phyloP scores from a whole-genome alignment of 805 yeast species.

The Torulaspora delbrueckii region DNA sequence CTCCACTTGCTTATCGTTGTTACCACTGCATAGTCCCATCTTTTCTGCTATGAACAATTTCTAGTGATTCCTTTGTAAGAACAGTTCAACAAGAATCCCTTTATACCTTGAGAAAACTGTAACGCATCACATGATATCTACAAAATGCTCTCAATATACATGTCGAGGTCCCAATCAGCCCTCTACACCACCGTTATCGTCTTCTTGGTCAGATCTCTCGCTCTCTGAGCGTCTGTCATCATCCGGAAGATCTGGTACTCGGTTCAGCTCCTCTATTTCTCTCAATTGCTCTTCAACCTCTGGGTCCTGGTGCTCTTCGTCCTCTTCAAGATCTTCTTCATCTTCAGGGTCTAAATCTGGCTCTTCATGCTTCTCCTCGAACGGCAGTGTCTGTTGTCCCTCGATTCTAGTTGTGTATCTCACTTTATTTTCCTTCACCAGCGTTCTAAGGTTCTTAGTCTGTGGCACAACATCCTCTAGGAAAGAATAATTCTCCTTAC shows the following conservation, averaged over 20 bases:
- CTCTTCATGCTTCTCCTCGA: constrained; percentile 4
- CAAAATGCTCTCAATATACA: neutral
- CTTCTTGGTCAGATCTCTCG: constrained; percentile 10
- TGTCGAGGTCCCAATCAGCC: neutral
- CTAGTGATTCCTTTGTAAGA: neutral
- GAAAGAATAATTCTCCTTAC: constrained; percentile 22
- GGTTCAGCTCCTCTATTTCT: constrained; percentile 20
- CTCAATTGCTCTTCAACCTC: constrained; percentile 16
- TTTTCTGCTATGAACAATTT: neutral
- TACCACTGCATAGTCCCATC: constrained; percentile 21
- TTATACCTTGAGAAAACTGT: neutral
- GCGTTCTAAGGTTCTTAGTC: constrained; percentile 19
- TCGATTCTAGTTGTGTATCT: constrained; percentile 22
- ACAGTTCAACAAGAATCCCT: neutral
- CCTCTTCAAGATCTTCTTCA: constrained; percentile 12
- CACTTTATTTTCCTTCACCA: constrained; percentile 23
- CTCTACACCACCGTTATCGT: constrained; percentile 7
- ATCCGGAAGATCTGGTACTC: constrained; percentile 19
- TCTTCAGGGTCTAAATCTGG: neutral
- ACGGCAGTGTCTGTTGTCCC: constrained; percentile 18
- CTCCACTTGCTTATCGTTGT: constrained; percentile 14
- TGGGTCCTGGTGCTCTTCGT: constrained; percentile 18
- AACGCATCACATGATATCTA: constrained; percentile 3
- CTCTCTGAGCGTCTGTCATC: constrained; percentile 5
- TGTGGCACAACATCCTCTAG: constrained; percentile 25